These are phyloP conservation scores for Taphrina wiesneri DNA, from an alignment of 1,139 yeast species.

Conservation along the genomic window DNA sequence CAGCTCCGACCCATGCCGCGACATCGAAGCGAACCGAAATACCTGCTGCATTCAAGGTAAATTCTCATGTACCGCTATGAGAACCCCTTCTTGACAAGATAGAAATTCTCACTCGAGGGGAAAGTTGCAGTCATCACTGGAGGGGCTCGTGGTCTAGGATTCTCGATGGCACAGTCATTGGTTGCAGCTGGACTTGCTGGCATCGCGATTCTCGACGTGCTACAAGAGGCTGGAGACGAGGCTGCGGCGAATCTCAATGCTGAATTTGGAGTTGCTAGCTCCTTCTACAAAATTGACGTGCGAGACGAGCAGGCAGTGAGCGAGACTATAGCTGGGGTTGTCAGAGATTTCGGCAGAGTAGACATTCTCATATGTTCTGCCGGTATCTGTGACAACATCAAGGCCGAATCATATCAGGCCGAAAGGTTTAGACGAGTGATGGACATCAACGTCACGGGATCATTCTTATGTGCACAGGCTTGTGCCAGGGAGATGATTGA, in stretches of 20 bases:
- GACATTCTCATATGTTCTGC: slow-evolving; percentile 70
- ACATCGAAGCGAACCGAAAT: slow-evolving; percentile 6
- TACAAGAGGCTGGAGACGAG: slow-evolving; percentile 31
- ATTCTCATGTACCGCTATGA: no score
- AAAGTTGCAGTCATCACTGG: slow-evolving; percentile 87
- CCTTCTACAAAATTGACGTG: slow-evolving; percentile 32
- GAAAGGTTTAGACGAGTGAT: slow-evolving; percentile 67
- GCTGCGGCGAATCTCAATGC: slow-evolving; percentile 31
- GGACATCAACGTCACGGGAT: slow-evolving; percentile 72
- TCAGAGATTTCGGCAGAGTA: slow-evolving; percentile 54
- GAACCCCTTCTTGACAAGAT: no score
- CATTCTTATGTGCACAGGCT: slow-evolving; percentile 69
- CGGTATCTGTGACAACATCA: slow-evolving; percentile 46
- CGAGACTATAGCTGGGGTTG: slow-evolving; percentile 32
- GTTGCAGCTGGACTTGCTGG: slow-evolving; percentile 86
- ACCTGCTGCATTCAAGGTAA: slow-evolving; percentile 32
- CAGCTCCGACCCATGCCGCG: background rate
- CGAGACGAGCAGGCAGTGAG: slow-evolving; percentile 34
- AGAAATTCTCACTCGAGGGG: slow-evolving; percentile 60
- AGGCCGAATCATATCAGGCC: slow-evolving; percentile 71
- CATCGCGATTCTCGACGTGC: slow-evolving; percentile 45
- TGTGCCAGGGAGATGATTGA: slow-evolving; percentile 72
- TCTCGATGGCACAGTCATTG: slow-evolving; percentile 77
- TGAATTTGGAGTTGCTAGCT: slow-evolving; percentile 25
- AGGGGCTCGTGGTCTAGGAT: slow-evolving; percentile 85